Percentiles rank a stretch among this genome's conserved stretches.
Evolutionary conservation across 2,329 filamentous ascomycete genomes (phyloP).

Genomic region (Davidsoniella australis): DNA sequence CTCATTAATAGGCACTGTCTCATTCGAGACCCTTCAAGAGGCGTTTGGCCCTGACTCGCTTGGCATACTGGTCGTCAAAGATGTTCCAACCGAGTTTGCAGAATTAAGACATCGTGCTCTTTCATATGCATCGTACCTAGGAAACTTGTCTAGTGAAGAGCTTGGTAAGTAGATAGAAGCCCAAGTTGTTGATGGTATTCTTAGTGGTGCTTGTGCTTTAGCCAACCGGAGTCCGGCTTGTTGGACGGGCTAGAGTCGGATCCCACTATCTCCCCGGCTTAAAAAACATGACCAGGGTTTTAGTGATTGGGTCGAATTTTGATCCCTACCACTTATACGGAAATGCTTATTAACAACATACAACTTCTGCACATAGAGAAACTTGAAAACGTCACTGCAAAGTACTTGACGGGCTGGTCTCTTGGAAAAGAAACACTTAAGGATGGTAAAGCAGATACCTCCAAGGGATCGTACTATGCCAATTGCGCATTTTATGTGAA

Average conservation of each 20-base stretch:
- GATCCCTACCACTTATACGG: not conserved
- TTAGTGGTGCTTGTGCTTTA: not conserved
- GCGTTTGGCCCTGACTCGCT: conserved; percentile 85
- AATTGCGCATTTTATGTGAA: conserved; percentile 67
- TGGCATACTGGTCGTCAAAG: conserved; percentile 85
- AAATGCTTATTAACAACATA: conserved; percentile 2
- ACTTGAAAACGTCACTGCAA: conserved; percentile 41
- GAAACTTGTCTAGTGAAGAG: conserved; percentile 54
- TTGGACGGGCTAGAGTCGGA: not conserved
- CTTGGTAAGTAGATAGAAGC: conserved; percentile 37
- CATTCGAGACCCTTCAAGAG: conserved; percentile 50
- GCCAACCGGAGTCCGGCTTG: conserved; percentile 1
- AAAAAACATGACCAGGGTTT: not conserved
- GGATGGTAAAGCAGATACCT: conserved; percentile 59
- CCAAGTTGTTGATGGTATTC: not conserved
- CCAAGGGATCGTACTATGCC: conserved; percentile 72
- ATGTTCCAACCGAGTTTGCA: conserved; percentile 56
- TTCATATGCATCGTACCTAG: conserved; percentile 78
- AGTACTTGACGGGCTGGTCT: conserved; percentile 60
- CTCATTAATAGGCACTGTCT: conserved; percentile 38
- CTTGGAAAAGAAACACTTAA: conserved; percentile 68
- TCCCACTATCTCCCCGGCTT: conserved; percentile 4
- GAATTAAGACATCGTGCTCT: conserved; percentile 57
- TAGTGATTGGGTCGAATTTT: not conserved
- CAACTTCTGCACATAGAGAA: conserved; percentile 23